Evolutionary conservation across 176 grass and related monocot species (phyloP).

Genomic region (Oryza officinalis): DNA sequence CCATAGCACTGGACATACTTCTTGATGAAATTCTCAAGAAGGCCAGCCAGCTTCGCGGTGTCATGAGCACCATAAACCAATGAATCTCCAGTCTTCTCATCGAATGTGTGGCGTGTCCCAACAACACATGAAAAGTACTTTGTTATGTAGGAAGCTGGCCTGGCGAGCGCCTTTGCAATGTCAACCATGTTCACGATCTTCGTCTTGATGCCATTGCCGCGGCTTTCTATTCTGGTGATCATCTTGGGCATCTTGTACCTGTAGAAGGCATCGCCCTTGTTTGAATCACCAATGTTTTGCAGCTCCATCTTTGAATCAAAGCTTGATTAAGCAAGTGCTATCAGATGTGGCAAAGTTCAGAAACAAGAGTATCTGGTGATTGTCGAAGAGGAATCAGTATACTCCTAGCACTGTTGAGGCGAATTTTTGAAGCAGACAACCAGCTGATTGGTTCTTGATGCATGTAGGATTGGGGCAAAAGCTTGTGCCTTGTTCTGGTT

Average conservation of each 20-base stretch:
- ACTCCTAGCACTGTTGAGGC: neutral
- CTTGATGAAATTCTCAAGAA: conserved; percentile 88
- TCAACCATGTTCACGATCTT: conserved; percentile 90
- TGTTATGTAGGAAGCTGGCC: conserved; percentile 75
- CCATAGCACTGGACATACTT: conserved; percentile 91
- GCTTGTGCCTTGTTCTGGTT: conserved; percentile 46
- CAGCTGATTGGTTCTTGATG: conserved; percentile 37
- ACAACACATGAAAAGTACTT: conserved; percentile 80
- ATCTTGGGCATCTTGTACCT: conserved; percentile 94
- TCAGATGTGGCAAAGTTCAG: conserved; percentile 23
- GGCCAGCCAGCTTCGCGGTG: conserved; percentile 72
- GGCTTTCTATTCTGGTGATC: conserved; percentile 82
- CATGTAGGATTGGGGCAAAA: conserved; percentile 36
- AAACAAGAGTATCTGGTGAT: neutral
- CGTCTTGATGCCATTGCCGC: conserved; percentile 77
- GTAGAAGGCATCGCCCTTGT: conserved; percentile 92
- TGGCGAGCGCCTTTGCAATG: conserved; percentile 68
- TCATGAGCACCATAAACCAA: conserved; percentile 86
- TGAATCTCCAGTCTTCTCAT: conserved; percentile 58
- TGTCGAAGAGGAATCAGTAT: conserved; percentile 6
- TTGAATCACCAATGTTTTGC: conserved; percentile 83
- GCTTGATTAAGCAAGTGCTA: conserved; percentile 24
- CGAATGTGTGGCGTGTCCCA: conserved; percentile 74
- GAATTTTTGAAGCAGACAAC: neutral
- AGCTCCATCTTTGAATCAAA: conserved; percentile 59